Conservation (phyloP, 148 eudicot species). For the Spergularia marina region DNA sequence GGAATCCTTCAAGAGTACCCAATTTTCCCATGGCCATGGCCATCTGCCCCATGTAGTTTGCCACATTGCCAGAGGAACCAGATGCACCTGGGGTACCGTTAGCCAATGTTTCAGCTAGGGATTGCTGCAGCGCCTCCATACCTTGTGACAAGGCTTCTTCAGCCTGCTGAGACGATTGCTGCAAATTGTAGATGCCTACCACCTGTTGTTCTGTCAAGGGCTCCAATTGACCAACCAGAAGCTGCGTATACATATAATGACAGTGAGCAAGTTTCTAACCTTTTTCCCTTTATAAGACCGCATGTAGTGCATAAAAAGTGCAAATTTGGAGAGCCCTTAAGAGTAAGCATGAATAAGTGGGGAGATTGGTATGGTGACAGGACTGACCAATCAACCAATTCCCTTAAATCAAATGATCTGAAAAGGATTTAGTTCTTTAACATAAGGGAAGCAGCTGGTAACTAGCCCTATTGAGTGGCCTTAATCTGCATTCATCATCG, state of each 20-base stretch:
- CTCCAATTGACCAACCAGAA: slow-evolving; percentile 76
- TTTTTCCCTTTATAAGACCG: too few relatives aligned
- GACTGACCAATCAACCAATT: too few relatives aligned
- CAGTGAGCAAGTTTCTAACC: too few relatives aligned
- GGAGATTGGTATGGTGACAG: too few relatives aligned
- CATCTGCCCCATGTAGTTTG: slow-evolving; percentile 99
- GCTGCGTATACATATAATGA: slow-evolving; percentile 42
- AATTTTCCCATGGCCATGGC: slow-evolving; percentile 99
- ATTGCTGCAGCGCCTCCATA: slow-evolving; percentile 94
- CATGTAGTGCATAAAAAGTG: too few relatives aligned
- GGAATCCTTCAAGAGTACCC: slow-evolving; percentile 89
- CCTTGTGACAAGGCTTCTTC: slow-evolving; percentile 98
- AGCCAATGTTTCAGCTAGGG: slow-evolving; percentile 83
- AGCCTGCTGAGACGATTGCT: slow-evolving; percentile 88
- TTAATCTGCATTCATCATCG: too few relatives aligned
- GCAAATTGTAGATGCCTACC: slow-evolving; percentile 64
- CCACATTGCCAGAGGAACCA: slow-evolving; percentile 81
- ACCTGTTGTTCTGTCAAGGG: slow-evolving; percentile 91
- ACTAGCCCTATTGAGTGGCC: too few relatives aligned
- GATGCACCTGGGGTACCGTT: slow-evolving; percentile 54
- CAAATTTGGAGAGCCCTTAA: too few relatives aligned
- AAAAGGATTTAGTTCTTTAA: too few relatives aligned
- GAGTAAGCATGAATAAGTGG: too few relatives aligned
- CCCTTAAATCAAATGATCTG: too few relatives aligned
- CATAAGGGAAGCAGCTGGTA: too few relatives aligned